A percentile compares a stretch with the other conserved stretches of the same genome.
Evolutionary conservation across 768 basidiomycete genomes (phyloP).

Genomic region (Nevesoporus exiguus): DNA sequence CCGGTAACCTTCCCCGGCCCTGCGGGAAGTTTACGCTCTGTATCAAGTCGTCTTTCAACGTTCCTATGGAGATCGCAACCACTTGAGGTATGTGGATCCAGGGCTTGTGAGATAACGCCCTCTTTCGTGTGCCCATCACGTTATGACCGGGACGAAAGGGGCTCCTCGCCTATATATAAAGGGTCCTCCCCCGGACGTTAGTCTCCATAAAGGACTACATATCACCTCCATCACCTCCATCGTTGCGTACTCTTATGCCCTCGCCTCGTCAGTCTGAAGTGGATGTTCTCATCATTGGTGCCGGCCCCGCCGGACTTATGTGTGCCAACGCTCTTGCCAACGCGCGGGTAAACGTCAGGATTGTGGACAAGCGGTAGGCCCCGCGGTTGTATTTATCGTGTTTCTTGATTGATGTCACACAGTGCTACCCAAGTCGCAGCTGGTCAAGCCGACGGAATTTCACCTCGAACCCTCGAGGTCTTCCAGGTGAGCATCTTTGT

Average conservation of each 20-base stretch:
- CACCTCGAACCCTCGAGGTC: slow-evolving; percentile 38
- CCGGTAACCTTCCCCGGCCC: neutral
- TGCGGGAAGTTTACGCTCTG: neutral
- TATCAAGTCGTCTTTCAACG: neutral
- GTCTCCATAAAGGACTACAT: slow-evolving; percentile 3
- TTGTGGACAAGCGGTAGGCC: slow-evolving; percentile 40
- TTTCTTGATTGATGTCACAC: neutral
- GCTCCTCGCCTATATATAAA: neutral
- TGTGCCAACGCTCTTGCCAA: slow-evolving; percentile 39
- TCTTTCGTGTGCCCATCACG: neutral
- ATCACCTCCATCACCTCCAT: neutral
- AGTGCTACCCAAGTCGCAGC: slow-evolving; percentile 17
- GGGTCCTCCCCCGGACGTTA: neutral
- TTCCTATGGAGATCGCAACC: neutral
- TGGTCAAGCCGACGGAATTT: slow-evolving; percentile 30
- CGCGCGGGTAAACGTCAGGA: slow-evolving; percentile 35
- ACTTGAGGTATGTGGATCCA: neutral
- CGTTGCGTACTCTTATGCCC: slow-evolving; percentile 11
- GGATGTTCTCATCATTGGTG: slow-evolving; percentile 42
- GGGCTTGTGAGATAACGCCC: too few species aligned
- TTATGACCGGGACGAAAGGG: neutral
- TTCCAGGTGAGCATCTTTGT: slow-evolving; percentile 35
- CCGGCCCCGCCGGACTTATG: slow-evolving; percentile 43
- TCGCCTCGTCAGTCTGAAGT: slow-evolving; percentile 28
- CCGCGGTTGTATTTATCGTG: neutral